These are phyloP conservation scores for Dactylellina leptospora DNA, from an alignment of 2,329 filamentous ascomycete genomes.

Conservation along the genomic window DNA sequence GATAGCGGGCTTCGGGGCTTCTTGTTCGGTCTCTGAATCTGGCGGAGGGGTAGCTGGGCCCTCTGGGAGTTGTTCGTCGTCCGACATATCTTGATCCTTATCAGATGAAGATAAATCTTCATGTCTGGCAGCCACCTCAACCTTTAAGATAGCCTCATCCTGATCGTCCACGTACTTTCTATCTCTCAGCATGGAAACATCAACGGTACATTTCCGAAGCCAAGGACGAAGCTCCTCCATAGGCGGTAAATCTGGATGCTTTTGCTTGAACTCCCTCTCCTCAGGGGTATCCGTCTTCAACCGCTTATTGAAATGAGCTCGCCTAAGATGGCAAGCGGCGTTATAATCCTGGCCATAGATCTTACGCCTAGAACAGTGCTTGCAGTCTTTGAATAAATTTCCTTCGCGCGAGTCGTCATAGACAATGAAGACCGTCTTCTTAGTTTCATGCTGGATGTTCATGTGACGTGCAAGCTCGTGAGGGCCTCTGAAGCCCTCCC, in stretches of 20 bases:
- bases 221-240: slow-evolving; percentile 70
- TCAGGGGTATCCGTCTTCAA: slow-evolving; percentile 53
- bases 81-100: slow-evolving; percentile 48
- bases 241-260: slow-evolving; percentile 59
- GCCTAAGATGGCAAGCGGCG: slow-evolving; percentile 85
- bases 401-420: slow-evolving; percentile 68
- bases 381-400: slow-evolving; percentile 80
- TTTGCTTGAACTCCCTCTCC: slow-evolving; percentile 53
- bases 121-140: slow-evolving; percentile 59
- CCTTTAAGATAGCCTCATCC: slow-evolving; percentile 59
- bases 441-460: slow-evolving; percentile 71
- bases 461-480: slow-evolving; percentile 79
- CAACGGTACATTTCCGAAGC: slow-evolving; percentile 62
- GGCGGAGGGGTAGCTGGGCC: slow-evolving; percentile 43
- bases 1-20: not conserved
- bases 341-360: slow-evolving; percentile 93
- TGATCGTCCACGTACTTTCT: slow-evolving; percentile 46
- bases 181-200: slow-evolving; percentile 48
- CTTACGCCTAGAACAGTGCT: slow-evolving; percentile 79
- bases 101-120: slow-evolving; percentile 31
- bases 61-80: slow-evolving; percentile 27
- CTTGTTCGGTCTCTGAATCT: slow-evolving; percentile 1
- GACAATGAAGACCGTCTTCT: slow-evolving; percentile 71
- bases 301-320: slow-evolving; percentile 80
- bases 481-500: slow-evolving; percentile 82